Evolutionary conservation across 352 stramenopile species (phyloP).

Genomic region (Globisporangium cylindrosporum): DNA sequence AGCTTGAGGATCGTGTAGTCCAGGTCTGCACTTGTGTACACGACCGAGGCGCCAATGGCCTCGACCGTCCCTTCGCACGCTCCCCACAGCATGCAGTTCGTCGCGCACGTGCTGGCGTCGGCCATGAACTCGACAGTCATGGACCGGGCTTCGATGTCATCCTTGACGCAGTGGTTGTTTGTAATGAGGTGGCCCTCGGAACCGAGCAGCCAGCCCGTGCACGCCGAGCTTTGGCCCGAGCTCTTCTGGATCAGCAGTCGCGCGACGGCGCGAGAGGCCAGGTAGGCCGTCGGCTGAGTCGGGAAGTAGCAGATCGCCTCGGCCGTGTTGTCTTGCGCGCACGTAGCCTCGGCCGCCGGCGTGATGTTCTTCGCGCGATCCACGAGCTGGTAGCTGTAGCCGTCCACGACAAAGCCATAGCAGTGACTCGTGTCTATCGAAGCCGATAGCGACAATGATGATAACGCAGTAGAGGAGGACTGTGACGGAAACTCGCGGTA

Average conservation of each 20-base stretch:
- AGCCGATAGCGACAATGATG: background rate
- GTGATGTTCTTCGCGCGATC: conserved; percentile 38
- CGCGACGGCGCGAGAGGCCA: conserved; percentile 45
- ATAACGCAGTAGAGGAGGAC: background rate
- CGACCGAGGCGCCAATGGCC: conserved; percentile 37
- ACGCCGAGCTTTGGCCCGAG: conserved; percentile 27
- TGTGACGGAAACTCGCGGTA: conserved; percentile 28
- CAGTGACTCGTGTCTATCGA: conserved; percentile 21
- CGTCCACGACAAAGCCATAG: conserved; percentile 57
- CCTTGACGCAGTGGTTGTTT: conserved; percentile 71
- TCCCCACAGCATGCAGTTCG: conserved; percentile 33
- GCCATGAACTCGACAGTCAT: conserved; percentile 69
- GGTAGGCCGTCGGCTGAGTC: conserved; percentile 28
- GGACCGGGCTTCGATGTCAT: conserved; percentile 28
- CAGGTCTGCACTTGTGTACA: conserved; percentile 42
- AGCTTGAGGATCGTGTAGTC: conserved; percentile 69
- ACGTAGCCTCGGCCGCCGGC: conserved; percentile 44
- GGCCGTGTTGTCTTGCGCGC: conserved; percentile 54
- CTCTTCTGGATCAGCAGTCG: conserved; percentile 50
- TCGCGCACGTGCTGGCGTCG: conserved; percentile 33
- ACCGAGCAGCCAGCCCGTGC: conserved; percentile 63
- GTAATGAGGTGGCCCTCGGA: conserved; percentile 62
- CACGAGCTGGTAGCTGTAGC: conserved; percentile 44
- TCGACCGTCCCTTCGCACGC: conserved; percentile 43
- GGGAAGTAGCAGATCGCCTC: conserved; percentile 57